Evolutionary conservation across 164 flowering plant genomes (phyloP).

Genomic region (Houttuynia cordata): DNA sequence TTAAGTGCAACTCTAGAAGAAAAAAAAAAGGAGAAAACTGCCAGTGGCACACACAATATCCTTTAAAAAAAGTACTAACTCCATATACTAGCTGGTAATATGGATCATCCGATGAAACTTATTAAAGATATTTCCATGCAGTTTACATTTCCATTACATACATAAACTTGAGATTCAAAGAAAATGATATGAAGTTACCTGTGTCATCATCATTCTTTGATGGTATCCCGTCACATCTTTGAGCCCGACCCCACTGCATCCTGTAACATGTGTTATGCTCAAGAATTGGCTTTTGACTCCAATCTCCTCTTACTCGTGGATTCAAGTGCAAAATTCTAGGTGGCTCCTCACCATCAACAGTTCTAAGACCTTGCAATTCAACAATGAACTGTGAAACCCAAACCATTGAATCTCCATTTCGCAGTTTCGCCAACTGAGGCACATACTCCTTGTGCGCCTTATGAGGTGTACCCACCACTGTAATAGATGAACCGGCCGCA

Average conservation of each 20-base stretch:
- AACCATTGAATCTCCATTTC: slow-evolving; percentile 27
- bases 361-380: slow-evolving; percentile 88
- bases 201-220: slow-evolving; percentile 58
- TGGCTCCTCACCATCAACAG: slow-evolving; percentile 91
- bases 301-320: slow-evolving; percentile 79
- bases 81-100: too few species aligned
- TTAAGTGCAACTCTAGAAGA: too few species aligned
- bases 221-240: slow-evolving; percentile 80
- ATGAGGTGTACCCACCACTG: slow-evolving; percentile 79
- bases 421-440: slow-evolving; percentile 41
- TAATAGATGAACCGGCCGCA: slow-evolving; percentile 84
- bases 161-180: neutral
- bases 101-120: neutral
- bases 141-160: neutral
- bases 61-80: too few species aligned
- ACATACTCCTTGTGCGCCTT: slow-evolving; percentile 63
- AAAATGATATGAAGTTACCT: slow-evolving; percentile 28
- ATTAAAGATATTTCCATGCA: neutral
- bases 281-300: slow-evolving; percentile 71
- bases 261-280: slow-evolving; percentile 96
- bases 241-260: slow-evolving; percentile 94
- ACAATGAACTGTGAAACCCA: slow-evolving; percentile 82
- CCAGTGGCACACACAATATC: too few species aligned
- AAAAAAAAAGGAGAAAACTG: too few species aligned
- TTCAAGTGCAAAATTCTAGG: slow-evolving; percentile 90